phyloP scores from a whole-genome alignment of 768 basidiomycete species.

The Xerocomellus amylosporus region DNA sequence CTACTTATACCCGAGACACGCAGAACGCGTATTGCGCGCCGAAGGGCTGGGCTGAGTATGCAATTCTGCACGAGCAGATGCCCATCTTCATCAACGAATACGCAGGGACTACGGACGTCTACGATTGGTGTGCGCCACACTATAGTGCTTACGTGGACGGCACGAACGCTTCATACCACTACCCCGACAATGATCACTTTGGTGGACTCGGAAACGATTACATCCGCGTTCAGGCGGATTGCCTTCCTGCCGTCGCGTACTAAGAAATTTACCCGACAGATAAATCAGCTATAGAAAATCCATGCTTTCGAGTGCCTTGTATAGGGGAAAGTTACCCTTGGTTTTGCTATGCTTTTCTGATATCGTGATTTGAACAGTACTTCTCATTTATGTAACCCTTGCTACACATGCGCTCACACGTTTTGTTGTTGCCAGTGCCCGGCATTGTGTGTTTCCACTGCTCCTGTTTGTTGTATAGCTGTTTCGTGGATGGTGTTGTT shows the following conservation, averaged over 20 bases:
- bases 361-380: background rate
- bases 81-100: constrained; percentile 32
- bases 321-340: background rate
- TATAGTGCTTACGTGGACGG: constrained; percentile 12
- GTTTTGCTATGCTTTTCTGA: constrained; percentile 2
- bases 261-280: constrained; percentile 3
- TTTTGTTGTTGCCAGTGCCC: background rate
- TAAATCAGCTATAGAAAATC: constrained; percentile 1
- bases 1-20: constrained; percentile 14
- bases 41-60: constrained; percentile 30
- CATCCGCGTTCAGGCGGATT: constrained; percentile 18
- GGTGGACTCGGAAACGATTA: constrained; percentile 12
- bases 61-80: constrained; percentile 15
- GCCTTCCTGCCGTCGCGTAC: constrained; percentile 20
- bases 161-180: constrained; percentile 8
- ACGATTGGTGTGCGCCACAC: constrained; percentile 27
- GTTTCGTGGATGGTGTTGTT: background rate
- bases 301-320: background rate
- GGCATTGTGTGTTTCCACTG: background rate
- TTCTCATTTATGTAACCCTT: constrained; percentile 1
- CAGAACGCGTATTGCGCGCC: constrained; percentile 23
- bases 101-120: constrained; percentile 10
- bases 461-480: background rate
- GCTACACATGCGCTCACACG: background rate
- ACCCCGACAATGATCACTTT: constrained; percentile 7